Percentiles rank a stretch among this genome's conserved stretches.
phyloP scores from a whole-genome alignment of 768 basidiomycete species.

The Boletus vermiculosoides region DNA sequence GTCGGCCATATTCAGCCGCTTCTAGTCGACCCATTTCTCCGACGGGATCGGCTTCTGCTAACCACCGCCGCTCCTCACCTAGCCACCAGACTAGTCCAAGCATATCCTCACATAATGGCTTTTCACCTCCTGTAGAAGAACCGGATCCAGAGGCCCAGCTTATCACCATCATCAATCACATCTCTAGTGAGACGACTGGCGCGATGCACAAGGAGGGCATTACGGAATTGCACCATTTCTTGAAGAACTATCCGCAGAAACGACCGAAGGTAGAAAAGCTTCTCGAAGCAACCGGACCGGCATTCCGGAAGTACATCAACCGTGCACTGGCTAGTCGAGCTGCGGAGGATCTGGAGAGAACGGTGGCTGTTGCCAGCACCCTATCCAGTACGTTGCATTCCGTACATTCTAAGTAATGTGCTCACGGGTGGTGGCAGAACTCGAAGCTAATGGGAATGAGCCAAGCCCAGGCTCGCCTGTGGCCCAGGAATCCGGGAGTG shows the following conservation, averaged over 20 bases:
- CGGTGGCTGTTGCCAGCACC: slow-evolving; percentile 79
- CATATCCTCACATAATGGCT: slow-evolving; percentile 57
- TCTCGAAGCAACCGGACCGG: slow-evolving; percentile 83
- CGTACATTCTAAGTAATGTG: neutral
- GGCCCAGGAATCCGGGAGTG: slow-evolving; percentile 27
- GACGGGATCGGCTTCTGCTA: slow-evolving; percentile 56
- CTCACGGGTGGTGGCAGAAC: slow-evolving; percentile 40
- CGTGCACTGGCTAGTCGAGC: slow-evolving; percentile 84
- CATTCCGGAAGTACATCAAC: slow-evolving; percentile 89
- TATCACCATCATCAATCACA: slow-evolving; percentile 79
- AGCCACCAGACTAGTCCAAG: slow-evolving; percentile 71
- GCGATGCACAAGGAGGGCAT: slow-evolving; percentile 92
- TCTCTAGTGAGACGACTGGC: slow-evolving; percentile 85
- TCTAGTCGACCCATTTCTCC: slow-evolving; percentile 74
- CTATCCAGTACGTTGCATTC: slow-evolving; percentile 60
- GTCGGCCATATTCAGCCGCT: slow-evolving; percentile 53
- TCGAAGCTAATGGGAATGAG: slow-evolving; percentile 56
- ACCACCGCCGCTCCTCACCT: slow-evolving; percentile 52
- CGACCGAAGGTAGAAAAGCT: slow-evolving; percentile 80
- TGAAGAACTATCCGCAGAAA: slow-evolving; percentile 89
- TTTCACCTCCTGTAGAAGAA: slow-evolving; percentile 62
- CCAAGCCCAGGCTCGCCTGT: slow-evolving; percentile 36
- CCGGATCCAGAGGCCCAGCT: slow-evolving; percentile 87
- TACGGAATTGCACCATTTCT: slow-evolving; percentile 89
- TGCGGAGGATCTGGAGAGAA: slow-evolving; percentile 81